Base-by-base conservation (phyloP, 2,329 filamentous ascomycete species). In the Fusarium sp. region DNA sequence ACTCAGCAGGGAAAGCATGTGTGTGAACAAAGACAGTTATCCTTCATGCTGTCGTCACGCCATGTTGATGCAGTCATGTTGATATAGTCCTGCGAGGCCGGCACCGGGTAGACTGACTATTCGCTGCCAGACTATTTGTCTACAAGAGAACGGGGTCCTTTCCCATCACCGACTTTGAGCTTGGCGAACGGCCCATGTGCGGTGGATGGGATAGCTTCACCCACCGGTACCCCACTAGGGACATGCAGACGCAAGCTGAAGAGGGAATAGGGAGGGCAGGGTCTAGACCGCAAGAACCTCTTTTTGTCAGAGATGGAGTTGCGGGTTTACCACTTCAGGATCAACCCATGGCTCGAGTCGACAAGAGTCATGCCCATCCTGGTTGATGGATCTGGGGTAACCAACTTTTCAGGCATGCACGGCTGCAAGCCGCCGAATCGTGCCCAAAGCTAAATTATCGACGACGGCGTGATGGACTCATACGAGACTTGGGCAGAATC, bases 1-100 rank as follows among this genome's bases (percentile, higher is more conserved):
- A 58, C 60, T 64, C 62, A 75, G 49, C 64, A 67, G 66, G 64
- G 29, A 51, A 58, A 49, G 46, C 57, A 66, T 62, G 64, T 58
- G 60, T 51, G 66, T 44, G 33, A 66, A 53, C 35, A 55, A 69
- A 64, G 56, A 61, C 58, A 64, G 58, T 29, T 46, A 57, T 35
- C 44, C 22, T 67, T 58, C 22, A 64, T 60, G 53, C 64, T 42
- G 59, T 63, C 35, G 67, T 77, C 74, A 77, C 62, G 63, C 66
- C 73, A 77, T 74, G 70, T 59, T 62, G 68, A 73, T 77, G 73
- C 73, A 72, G 71, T 74, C 67, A 73, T 67, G 12, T 62, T 35
- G 58, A 56, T 53, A 27, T 12, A 62, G 58, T 51, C 62, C 49
- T 64, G 65, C 46, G 62, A 56, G 27, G 20, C 17, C 44, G 12